Base-by-base conservation (phyloP, 805 yeast species). In the Nakazawaea ambrosiae region DNA sequence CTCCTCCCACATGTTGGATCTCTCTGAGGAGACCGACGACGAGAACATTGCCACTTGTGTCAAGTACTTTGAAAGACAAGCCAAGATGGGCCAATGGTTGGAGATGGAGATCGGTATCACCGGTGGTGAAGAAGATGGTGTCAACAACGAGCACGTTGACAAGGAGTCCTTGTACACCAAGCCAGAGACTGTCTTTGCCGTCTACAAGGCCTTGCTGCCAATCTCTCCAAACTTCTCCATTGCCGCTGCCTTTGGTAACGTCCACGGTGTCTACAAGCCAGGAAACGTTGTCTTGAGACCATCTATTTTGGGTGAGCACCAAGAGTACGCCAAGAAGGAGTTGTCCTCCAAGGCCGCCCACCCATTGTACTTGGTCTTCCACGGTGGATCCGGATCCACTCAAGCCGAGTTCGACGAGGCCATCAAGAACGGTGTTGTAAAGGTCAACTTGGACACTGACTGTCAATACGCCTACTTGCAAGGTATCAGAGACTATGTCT, bases 121-220 rank as follows among this genome's bases (percentile, higher is more conserved):
- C 65, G 98, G 98, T 73, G 98, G 98, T 81, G 98, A 92, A 76
- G 98, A 92, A 73, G 98, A 92, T 63, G 98, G 98, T 81, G 98
- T 92, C 59, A 92, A 92, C 82, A 92, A 92, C 79, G 94, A 90
- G 69, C 75, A 78, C 65, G 96, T 86, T 50, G 77, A 78, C 61
- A 82, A 83, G 70, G 88, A 84, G 47, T 64, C 83, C 48, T 73
- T 92, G 57, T 92, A 90, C 84, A 92, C 98, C 54, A 78, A 80
- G 55, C 87, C 98, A 56, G 96, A 85, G 71, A 90, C 96, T 53
- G 96, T 92, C 40, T 92, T 63, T 70, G 78, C 77, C 50, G 97
- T 92, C 56, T 75, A 87, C 80, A 71, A 85, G 66, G 96, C 96
- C 43, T 76, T 92, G 53, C 57, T 82, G 39, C 84, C 92, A 65